A percentile compares a stretch with the other conserved stretches of the same genome.
Conservation (phyloP, 805 yeast genomes). For the Middelhovenomyces tepae region DNA sequence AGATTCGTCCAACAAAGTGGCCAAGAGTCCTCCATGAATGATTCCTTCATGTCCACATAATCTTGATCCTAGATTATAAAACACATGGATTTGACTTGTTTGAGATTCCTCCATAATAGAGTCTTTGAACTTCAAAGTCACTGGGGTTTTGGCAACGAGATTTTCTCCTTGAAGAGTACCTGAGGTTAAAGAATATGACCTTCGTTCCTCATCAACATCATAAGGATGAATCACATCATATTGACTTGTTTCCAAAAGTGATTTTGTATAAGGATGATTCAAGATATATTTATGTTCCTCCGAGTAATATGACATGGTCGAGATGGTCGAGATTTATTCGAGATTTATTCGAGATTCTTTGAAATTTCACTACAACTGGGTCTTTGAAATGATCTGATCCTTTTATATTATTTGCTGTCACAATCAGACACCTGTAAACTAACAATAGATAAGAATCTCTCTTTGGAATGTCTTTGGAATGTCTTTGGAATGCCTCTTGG, state of each 20-base stretch:
- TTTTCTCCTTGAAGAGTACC: slow-evolving; percentile 16
- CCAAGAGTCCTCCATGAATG: slow-evolving; percentile 79
- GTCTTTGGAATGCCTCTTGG: too few species aligned
- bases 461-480: too few species aligned
- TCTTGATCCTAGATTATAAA: slow-evolving; percentile 61
- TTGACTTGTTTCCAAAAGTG: slow-evolving; percentile 13
- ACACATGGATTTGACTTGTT: slow-evolving; percentile 41
- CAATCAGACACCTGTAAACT: too few species aligned
- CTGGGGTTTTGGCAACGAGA: slow-evolving; percentile 17
- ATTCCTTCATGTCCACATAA: slow-evolving; percentile 62
- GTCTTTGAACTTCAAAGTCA: slow-evolving; percentile 14
- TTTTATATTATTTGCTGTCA: too few species aligned
- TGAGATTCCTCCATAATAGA: slow-evolving; percentile 10
- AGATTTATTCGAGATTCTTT: too few species aligned
- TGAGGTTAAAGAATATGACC: slow-evolving; percentile 17
- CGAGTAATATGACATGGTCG: slow-evolving; percentile 7
- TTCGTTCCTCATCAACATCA: slow-evolving; percentile 10
- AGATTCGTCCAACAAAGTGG: slow-evolving; percentile 80
- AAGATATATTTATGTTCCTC: slow-evolving; percentile 9
- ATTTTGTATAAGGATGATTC: slow-evolving; percentile 17
- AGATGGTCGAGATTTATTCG: neutral
- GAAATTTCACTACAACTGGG: too few species aligned
- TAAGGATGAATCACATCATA: slow-evolving; percentile 13
- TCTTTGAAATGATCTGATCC: too few species aligned
- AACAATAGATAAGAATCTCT: too few species aligned